Percentiles rank a stretch among this genome's conserved stretches.
phyloP scores from a whole-genome alignment of 306 rosid genomes.

The Sicyos edulis region DNA sequence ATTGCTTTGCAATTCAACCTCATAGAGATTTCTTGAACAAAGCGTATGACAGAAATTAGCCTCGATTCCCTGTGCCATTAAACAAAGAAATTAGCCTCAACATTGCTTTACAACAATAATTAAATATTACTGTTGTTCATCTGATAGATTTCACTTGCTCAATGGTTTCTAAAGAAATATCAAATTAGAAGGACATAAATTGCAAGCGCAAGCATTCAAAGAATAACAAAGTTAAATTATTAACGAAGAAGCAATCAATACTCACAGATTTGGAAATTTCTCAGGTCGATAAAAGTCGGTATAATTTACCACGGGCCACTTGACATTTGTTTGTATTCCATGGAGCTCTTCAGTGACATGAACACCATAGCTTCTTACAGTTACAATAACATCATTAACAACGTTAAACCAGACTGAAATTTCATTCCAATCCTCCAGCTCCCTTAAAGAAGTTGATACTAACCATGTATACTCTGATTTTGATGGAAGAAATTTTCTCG shows the following conservation, averaged over 20 bases:
- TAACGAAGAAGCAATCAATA: not conserved
- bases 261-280: not conserved
- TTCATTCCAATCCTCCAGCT: not conserved
- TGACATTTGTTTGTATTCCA: not conserved
- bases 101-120: no score
- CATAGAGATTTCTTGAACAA: no score
- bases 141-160: no score
- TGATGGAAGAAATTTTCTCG: not conserved
- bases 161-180: no score
- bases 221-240: not conserved
- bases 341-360: not conserved
- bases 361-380: not conserved
- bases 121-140: no score
- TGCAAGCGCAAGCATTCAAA: not conserved
- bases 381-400: not conserved
- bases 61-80: no score
- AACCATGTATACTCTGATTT: not conserved
- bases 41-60: no score
- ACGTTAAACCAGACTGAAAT: not conserved
- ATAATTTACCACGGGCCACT: not conserved
- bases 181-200: no score
- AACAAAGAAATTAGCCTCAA: no score
- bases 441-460: not conserved
- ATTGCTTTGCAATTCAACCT: no score
- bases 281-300: not conserved